Evolutionary conservation across 345 rosid genomes (phyloP), one percentile per base, ranked within the genome.

Genomic region (Angophora floribunda): DNA sequence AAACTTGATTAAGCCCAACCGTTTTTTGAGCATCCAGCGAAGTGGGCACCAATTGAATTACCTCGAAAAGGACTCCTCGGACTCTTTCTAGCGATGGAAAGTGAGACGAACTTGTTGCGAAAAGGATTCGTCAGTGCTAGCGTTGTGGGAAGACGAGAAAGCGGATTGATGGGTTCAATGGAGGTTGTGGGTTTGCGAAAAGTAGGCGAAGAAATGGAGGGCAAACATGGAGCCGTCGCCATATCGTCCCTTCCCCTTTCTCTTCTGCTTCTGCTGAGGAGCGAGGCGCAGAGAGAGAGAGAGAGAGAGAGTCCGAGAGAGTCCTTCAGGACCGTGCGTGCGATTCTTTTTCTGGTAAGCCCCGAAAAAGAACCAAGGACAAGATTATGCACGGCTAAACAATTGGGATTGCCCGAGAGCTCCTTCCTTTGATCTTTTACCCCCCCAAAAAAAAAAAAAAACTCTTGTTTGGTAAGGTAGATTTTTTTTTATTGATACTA

Each of bases 41-140:
- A 88, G 85, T 44, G 36, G 78, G 47, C 41, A 28, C 26, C 12
- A 51, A 91, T 88, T 87, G 52, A 90, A 57, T 82, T 82, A 96
- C 98, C 99, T 92, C 91, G 93, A 79, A 95, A 90, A 32, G 93
- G 85, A 88, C 45, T 91, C 82, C 89, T 87, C 65, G 52, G 86
- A 87, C 92, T 93, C 86, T 86, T 92, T 3, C 65, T 93, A 13
- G 89, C 90, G 90, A 92, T 52, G 80, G 96, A 90, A 53, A 91
- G 82, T 7, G 95, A 88, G 53, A 90, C 55, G 86, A 87, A 79
- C 75, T 59, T 87, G 87, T 92, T 88, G 84, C 90, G 89, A 65
- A 87, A 86, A 6, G 87, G 93, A 75, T 17, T 75, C 55, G 90
- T 86, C 9, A 13, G 52, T 86, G 65, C 87, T 86, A 89, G 59